A percentile compares a stretch with the other conserved stretches of the same genome.
Conservation (phyloP, 2,329 filamentous ascomycete species). For the Zasmidium citrigriseum region DNA sequence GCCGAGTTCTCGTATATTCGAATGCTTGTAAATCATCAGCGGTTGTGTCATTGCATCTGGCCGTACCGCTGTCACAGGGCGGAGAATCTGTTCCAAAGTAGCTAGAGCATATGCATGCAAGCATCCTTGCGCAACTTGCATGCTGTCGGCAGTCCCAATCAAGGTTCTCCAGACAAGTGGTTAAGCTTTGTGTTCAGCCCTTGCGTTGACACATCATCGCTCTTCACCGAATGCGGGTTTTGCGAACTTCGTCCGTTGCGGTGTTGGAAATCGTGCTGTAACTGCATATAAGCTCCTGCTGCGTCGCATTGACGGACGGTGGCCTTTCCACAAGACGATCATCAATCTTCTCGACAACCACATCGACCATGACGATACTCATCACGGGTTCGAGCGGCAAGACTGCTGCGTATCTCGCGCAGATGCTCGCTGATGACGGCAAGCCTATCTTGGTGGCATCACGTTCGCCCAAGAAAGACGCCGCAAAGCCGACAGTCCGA, state of each 20-base stretch:
- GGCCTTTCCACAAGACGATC: too few relatives aligned
- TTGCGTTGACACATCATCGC: background rate
- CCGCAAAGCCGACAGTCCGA: constrained; percentile 9
- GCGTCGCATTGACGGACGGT: too few relatives aligned
- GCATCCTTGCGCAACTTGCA: background rate
- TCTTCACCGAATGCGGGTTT: background rate
- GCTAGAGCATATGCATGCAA: background rate
- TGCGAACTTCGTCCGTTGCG: background rate
- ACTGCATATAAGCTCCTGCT: background rate
- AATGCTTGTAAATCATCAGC: background rate
- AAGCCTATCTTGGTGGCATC: constrained; percentile 13
- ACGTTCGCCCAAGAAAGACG: constrained; percentile 6
- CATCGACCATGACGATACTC: constrained; percentile 21
- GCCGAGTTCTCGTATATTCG: too few relatives aligned
- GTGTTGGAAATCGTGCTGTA: background rate
- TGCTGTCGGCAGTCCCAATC: background rate
- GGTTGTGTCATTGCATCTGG: too few relatives aligned
- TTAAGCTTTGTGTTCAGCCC: background rate
- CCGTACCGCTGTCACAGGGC: background rate
- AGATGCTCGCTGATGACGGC: constrained; percentile 9
- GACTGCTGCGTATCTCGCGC: constrained; percentile 15
- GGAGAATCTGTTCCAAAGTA: background rate
- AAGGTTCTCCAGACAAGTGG: background rate
- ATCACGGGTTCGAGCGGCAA: constrained; percentile 24
- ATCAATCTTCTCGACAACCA: too few relatives aligned